These are phyloP conservation scores for Paecilomyces sp. DNA, from an alignment of 2,329 filamentous ascomycete species.

Conservation along the genomic window DNA sequence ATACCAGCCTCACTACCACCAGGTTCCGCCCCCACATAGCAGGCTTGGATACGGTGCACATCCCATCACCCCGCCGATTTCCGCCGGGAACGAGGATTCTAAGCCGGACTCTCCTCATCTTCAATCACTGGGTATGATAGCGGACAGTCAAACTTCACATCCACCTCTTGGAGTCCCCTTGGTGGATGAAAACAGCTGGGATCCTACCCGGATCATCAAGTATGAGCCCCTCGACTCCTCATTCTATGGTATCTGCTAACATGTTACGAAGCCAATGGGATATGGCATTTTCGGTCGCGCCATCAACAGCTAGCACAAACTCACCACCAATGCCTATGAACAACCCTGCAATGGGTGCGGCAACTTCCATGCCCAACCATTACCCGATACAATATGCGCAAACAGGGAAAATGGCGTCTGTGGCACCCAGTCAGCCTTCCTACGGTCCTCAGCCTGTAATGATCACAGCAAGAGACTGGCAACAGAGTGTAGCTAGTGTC, in stretches of 20 bases:
- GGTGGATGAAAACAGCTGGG: constrained; percentile 67
- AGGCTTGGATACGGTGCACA: constrained; percentile 50
- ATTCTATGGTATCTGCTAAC: constrained; percentile 19
- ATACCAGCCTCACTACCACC: constrained; percentile 45
- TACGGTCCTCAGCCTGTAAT: constrained; percentile 27
- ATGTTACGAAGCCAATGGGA: constrained; percentile 72
- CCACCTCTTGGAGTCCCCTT: constrained; percentile 49
- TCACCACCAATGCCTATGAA: constrained; percentile 34
- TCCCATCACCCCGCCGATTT: constrained; percentile 75
- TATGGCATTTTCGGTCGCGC: constrained; percentile 76
- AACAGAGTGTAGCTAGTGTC: constrained; percentile 42
- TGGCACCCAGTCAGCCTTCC: constrained; percentile 22
- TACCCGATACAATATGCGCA: constrained; percentile 29
- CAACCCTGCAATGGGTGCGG: constrained; percentile 18
- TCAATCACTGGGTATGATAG: constrained; percentile 48
- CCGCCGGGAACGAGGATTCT: constrained; percentile 62
- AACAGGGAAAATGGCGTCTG: constrained; percentile 19
- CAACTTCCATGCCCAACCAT: constrained; percentile 19
- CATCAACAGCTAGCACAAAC: constrained; percentile 32
- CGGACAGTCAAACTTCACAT: constrained; percentile 24
- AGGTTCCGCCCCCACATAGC: constrained; percentile 34
- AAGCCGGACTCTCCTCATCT: constrained; percentile 72
- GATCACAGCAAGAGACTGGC: constrained; percentile 41
- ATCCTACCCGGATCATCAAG: constrained; percentile 84
- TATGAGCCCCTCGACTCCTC: constrained; percentile 45